Percentiles rank a stretch among this genome's conserved stretches.
Evolutionary conservation across 441 rosid species (phyloP).

Genomic region (Adansonia grandidieri): DNA sequence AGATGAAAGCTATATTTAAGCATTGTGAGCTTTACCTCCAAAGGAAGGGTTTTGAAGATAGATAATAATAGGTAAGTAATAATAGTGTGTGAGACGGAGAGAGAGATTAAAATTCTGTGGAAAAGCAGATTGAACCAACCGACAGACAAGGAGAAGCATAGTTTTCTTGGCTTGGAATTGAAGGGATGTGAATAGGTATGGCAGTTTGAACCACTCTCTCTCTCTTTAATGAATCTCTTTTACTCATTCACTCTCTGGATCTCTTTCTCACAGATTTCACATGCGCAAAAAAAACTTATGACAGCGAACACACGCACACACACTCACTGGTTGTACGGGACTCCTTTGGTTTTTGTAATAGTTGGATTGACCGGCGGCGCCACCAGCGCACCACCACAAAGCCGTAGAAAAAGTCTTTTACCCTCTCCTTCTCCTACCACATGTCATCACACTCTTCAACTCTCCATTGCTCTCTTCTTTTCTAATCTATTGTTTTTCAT

Average conservation of each 20-base stretch:
- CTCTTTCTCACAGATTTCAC: slow-evolving; percentile 13
- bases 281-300: not conserved
- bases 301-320: not conserved
- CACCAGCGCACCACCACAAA: slow-evolving; percentile 27
- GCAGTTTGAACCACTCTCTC: slow-evolving; percentile 47
- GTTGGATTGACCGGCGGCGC: slow-evolving; percentile 46
- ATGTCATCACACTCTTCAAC: slow-evolving; percentile 45
- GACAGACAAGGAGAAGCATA: slow-evolving; percentile 46
- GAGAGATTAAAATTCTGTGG: slow-evolving; percentile 34
- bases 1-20: too few species aligned
- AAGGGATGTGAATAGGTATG: slow-evolving; percentile 56
- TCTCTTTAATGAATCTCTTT: slow-evolving; percentile 17
- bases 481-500: slow-evolving; percentile 22
- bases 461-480: slow-evolving; percentile 3
- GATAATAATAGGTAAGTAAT: not conserved
- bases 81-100: not conserved
- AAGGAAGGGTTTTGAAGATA: slow-evolving; percentile 8
- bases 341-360: slow-evolving; percentile 27
- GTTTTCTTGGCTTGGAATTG: slow-evolving; percentile 62
- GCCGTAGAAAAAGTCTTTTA: slow-evolving; percentile 35
- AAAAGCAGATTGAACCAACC: slow-evolving; percentile 57
- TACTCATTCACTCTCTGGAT: slow-evolving; percentile 18
- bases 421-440: slow-evolving; percentile 46
- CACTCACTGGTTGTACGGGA: slow-evolving; percentile 27
- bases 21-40: too few species aligned